phyloP scores from a whole-genome alignment of 257 asterid species.

The Thymus quinquecostatus region DNA sequence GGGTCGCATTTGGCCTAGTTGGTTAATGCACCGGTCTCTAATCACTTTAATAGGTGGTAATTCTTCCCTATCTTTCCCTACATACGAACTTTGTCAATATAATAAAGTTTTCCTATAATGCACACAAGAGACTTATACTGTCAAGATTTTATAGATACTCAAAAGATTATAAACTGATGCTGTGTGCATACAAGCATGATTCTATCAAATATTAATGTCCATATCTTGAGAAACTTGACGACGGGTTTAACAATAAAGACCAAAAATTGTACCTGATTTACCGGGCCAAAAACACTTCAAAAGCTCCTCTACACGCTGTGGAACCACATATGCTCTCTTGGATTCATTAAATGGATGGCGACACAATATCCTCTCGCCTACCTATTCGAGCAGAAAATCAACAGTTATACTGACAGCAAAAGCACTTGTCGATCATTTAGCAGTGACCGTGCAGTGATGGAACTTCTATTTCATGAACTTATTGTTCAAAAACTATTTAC shows the following conservation, averaged over 20 bases:
- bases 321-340: constrained; percentile 91
- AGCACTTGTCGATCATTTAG: constrained; percentile 4
- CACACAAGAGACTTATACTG: not conserved
- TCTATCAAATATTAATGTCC: not conserved
- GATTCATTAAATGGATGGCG: constrained; percentile 95
- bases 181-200: not conserved
- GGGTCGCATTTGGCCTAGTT: constrained; percentile 80
- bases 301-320: constrained; percentile 89
- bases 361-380: constrained; percentile 78
- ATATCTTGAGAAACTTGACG: no score
- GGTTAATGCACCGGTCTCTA: constrained; percentile 77
- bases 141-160: constrained; percentile 3
- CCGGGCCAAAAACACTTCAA: constrained; percentile 93
- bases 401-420: constrained; percentile 3
- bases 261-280: constrained; percentile 53
- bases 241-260: no score
- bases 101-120: not conserved
- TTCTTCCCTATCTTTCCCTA: constrained; percentile 71
- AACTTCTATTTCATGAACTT: not conserved
- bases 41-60: constrained; percentile 60
- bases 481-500: not conserved
- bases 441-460: not conserved
- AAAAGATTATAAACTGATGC: not conserved
- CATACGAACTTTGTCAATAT: not conserved
- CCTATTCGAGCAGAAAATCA: constrained; percentile 42